These are phyloP conservation scores for Crithidia thermophila DNA, from an alignment of 208 protist genomes.

Conservation along the genomic window DNA sequence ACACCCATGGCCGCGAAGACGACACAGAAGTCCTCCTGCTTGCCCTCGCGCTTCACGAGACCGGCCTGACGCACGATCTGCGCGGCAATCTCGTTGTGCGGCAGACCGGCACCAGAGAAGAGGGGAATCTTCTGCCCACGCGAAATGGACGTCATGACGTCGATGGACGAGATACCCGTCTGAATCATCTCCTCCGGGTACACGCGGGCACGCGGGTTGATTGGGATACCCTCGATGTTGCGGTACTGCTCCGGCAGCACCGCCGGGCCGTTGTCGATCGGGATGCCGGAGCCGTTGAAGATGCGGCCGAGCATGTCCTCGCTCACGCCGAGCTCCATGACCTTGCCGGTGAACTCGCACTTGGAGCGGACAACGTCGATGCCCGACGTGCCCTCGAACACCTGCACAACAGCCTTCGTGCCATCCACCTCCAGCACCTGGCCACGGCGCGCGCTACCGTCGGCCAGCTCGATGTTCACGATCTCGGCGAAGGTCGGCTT, in stretches of 20 bases:
- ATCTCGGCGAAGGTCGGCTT: slow-evolving; percentile 99
- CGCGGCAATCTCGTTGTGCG: slow-evolving; percentile 99
- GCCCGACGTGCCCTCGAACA: slow-evolving; percentile 99
- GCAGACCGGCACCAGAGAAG: slow-evolving; percentile 99
- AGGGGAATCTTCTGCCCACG: slow-evolving; percentile 99
- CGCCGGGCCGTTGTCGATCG: slow-evolving; percentile 98
- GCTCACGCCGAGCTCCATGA: slow-evolving; percentile 98
- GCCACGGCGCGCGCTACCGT: slow-evolving; percentile 95
- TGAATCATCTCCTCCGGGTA: slow-evolving; percentile 99
- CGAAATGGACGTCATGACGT: slow-evolving; percentile 99
- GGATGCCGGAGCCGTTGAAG: slow-evolving; percentile 99
- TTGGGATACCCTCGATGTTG: slow-evolving; percentile 99
- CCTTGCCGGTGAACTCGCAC: slow-evolving; percentile 99
- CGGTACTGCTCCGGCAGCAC: slow-evolving; percentile 99
- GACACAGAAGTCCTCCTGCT: slow-evolving; percentile 99
- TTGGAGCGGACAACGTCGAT: slow-evolving; percentile 97
- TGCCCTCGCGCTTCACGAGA: slow-evolving; percentile 95
- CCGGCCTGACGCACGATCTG: slow-evolving; percentile 99
- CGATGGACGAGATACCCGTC: slow-evolving; percentile 99
- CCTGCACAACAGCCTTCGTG: slow-evolving; percentile 99
- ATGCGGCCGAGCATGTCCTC: slow-evolving; percentile 99
- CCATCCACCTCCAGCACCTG: slow-evolving; percentile 99
- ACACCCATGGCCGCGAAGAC: slow-evolving; percentile 99
- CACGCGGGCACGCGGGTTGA: slow-evolving; percentile 99
- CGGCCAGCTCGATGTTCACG: slow-evolving; percentile 98